phyloP scores from a whole-genome alignment of 257 asterid species.

The Striga asiatica region DNA sequence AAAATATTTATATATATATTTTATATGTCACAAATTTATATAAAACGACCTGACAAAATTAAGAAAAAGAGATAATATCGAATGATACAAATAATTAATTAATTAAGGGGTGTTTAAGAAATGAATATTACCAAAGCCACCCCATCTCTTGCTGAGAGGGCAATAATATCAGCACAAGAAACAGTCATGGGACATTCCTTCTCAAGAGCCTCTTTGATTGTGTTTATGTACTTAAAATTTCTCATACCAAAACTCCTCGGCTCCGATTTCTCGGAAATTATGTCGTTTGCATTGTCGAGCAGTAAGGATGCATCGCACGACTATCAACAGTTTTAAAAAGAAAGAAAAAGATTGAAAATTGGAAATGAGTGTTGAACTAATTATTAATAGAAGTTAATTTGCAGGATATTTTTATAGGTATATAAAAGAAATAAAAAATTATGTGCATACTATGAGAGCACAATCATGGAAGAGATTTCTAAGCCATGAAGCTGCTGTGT shows the following conservation, averaged over 20 bases:
- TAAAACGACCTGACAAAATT: too few species aligned
- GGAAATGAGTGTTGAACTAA: not conserved
- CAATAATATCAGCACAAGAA: conserved; percentile 86
- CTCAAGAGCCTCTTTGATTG: conserved; percentile 58
- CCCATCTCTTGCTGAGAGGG: conserved; percentile 79
- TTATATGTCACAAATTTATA: too few species aligned
- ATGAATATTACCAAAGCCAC: conserved; percentile 34
- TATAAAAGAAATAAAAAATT: too few species aligned
- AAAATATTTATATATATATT: too few species aligned
- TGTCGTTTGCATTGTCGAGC: conserved; percentile 32
- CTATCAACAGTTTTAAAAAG: conserved; percentile 14
- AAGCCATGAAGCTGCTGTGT: conserved; percentile 75
- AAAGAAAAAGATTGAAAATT: not conserved
- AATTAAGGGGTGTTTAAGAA: too few species aligned
- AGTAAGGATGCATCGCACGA: conserved; percentile 83
- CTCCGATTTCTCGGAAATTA: conserved; percentile 50
- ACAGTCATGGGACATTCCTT: conserved; percentile 55
- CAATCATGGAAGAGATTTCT: conserved; percentile 88
- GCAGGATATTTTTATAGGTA: too few species aligned
- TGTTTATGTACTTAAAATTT: conserved; percentile 48
- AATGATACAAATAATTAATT: too few species aligned
- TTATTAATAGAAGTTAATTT: too few species aligned
- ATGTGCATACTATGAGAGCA: too few species aligned
- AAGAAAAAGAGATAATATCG: too few species aligned
- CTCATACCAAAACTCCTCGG: conserved; percentile 62